A percentile compares a stretch with the other conserved stretches of the same genome.
Evolutionary conservation across 140 eudicot species (phyloP).

Genomic region (Stevia rebaudiana): DNA sequence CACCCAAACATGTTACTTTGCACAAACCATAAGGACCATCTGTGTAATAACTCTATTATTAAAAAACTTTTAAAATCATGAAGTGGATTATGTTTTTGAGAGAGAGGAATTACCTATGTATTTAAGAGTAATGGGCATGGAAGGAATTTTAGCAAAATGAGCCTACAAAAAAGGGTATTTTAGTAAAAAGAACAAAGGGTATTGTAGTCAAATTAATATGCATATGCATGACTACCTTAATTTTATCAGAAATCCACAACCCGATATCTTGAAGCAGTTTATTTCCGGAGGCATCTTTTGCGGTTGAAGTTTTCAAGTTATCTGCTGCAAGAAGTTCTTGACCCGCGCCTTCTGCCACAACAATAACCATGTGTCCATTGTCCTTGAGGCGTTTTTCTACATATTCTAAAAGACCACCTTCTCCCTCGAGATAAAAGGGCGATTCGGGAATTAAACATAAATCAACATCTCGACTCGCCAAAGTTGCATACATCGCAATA

Average conservation of each 20-base stretch:
- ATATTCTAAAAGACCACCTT: constrained; percentile 80
- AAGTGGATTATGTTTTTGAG: background rate
- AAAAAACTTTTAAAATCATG: background rate
- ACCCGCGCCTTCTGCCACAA: constrained; percentile 95
- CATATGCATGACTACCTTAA: constrained; percentile 46
- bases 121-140: constrained; percentile 62
- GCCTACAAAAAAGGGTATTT: constrained; percentile 42
- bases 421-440: constrained; percentile 82
- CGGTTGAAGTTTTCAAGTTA: constrained; percentile 30
- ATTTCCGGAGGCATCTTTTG: constrained; percentile 90
- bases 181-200: background rate
- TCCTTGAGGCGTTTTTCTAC: constrained; percentile 83
- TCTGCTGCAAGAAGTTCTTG: constrained; percentile 76
- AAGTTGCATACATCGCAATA: constrained; percentile 96
- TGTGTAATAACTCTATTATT: too few relatives aligned
- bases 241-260: constrained; percentile 80
- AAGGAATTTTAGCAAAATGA: constrained; percentile 44
- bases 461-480: constrained; percentile 94
- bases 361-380: constrained; percentile 95
- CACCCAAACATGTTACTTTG: too few relatives aligned
- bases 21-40: too few relatives aligned
- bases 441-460: constrained; percentile 94
- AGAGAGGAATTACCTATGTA: constrained; percentile 41
- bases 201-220: background rate
- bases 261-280: constrained; percentile 85